Evolutionary conservation across 2,329 filamentous ascomycete genomes (phyloP), one percentile per base, ranked within the genome.

Genomic region (Lasiodiplodia hormozganensis): DNA sequence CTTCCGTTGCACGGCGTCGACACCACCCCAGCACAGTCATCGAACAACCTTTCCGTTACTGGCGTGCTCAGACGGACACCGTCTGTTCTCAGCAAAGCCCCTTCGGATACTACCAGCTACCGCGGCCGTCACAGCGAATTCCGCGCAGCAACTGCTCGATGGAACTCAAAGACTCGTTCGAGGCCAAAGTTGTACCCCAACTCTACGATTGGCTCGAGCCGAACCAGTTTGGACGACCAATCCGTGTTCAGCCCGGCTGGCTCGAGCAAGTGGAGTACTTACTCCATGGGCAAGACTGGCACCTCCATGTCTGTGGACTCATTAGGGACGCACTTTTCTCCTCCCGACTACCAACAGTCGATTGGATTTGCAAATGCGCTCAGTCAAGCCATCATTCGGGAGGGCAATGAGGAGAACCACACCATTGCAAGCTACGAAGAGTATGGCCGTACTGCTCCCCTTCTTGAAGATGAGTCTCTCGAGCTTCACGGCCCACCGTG

Each of bases 361-460:
- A 97, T 99, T 76, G 96, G 96, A 0, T 99, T 99, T 76, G 96
- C 96, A 67, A 98, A 97, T 78, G 96, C 96, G 4, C 85, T 99
- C 12, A 97, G 94, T 74, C 95, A 98, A 78, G 95, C 95, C 43
- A 99, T 98, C 72, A 97, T 97, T 72, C 92, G 96, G 4, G 95
- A 97, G 74, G 93, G 96, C 74, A 86, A 87, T 5, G 95, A 97
- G 75, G 93, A 96, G 74, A 86, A 87, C 56, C 86, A 87, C 72
- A 80, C 87, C 18, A 85, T 86, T 12, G 72, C 82, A 72, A 82
- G 82, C 70, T 81, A 85, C 69, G 78, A 90, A 73, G 89, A 90
- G 36, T 87, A 88, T 54, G 81, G 88, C 40, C 85, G 85, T 58
- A 83, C 83, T 1, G 84, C 87, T 5, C 88, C 91, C 31, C 83